Base-by-base conservation (phyloP, 192 early-diverging fungal species). In the Linnemannia schmuckeri region DNA sequence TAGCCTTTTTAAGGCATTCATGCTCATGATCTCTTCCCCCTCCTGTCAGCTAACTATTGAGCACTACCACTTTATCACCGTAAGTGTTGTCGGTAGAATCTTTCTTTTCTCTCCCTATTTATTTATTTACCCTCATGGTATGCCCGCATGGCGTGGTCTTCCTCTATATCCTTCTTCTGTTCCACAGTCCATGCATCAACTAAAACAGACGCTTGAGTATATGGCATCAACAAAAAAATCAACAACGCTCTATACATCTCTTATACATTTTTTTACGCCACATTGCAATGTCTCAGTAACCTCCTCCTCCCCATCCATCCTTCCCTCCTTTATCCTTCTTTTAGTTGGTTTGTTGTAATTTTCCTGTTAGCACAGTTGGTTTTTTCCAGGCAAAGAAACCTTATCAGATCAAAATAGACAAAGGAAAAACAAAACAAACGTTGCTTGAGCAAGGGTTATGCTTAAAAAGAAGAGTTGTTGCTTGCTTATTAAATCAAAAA, bases 241-340 rank as follows among this genome's bases (percentile, higher is more conserved):
- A 27, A 27, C n/a, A 57, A n/a, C 0, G 42, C 42, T 6, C 42
- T 44, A 10, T 63, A 30, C 13, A 15, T 24, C 61, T 30, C 12
- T 66, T 12, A 15, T 66, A 33, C 33, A 33, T 13, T 2, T 66
- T 66, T 57, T 66, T 66, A 66, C 61, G 61, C 61, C 61, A 66
- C 61, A 66, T 66, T 66, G 30, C 61, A 66, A 63, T 66, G 61
- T 66, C 61, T 66, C 61, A 66, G 61, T 33, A 66, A 30, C 61
- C 61, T 33, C 2, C 30, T 66, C 61, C 7, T 49, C 47, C 37
- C 37, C 37, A 37, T 37, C 37, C 37, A 37, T 37, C 37, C 42
- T 18, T 52, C 49, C 49, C 5, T 18, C 20, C 49, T 52, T 22
- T 52, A 52, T 52, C 18, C 49, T 4, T 49, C 47, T 49, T 49